phyloP scores from a whole-genome alignment of 2,329 filamentous ascomycete species.

The Amauroascus niger region DNA sequence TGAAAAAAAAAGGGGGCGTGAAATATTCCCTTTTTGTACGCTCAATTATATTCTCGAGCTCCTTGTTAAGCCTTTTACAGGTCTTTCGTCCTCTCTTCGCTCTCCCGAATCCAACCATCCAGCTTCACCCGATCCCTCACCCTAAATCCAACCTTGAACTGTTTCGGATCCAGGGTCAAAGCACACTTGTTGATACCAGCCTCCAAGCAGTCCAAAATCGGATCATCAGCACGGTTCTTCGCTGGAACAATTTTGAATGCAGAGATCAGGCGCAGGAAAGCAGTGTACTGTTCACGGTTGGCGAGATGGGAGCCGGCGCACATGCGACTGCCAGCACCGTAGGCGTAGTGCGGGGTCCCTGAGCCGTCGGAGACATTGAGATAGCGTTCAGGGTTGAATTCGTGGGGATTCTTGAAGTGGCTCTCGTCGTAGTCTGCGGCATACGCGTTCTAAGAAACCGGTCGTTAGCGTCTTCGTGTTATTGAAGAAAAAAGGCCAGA shows the following conservation, averaged over 20 bases:
- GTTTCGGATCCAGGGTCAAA: conserved; percentile 53
- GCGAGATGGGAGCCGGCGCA: conserved; percentile 55
- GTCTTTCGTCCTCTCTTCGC: conserved; percentile 44
- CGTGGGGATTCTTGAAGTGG: conserved; percentile 55
- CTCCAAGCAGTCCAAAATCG: conserved; percentile 48
- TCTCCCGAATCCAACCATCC: conserved; percentile 45
- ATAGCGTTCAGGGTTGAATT: conserved; percentile 63
- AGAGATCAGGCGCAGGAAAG: conserved; percentile 49
- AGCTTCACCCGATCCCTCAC: conserved; percentile 41
- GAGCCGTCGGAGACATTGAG: conserved; percentile 43
- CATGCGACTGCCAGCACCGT: conserved; percentile 55
- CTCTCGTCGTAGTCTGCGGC: conserved; percentile 61
- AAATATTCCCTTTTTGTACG: no score
- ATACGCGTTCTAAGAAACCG: conserved; percentile 52
- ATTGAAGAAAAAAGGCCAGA: neutral
- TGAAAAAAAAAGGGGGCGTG: no score
- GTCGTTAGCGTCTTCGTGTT: neutral
- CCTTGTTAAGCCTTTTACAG: no score
- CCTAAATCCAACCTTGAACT: conserved; percentile 51
- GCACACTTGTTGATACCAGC: conserved; percentile 50
- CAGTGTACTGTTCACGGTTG: conserved; percentile 54
- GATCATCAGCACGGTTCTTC: conserved; percentile 39
- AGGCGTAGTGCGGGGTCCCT: conserved; percentile 53
- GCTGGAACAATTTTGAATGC: conserved; percentile 48
- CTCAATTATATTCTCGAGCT: no score